phyloP scores from a whole-genome alignment of 352 stramenopile species.

The Pythium rishiriense region DNA sequence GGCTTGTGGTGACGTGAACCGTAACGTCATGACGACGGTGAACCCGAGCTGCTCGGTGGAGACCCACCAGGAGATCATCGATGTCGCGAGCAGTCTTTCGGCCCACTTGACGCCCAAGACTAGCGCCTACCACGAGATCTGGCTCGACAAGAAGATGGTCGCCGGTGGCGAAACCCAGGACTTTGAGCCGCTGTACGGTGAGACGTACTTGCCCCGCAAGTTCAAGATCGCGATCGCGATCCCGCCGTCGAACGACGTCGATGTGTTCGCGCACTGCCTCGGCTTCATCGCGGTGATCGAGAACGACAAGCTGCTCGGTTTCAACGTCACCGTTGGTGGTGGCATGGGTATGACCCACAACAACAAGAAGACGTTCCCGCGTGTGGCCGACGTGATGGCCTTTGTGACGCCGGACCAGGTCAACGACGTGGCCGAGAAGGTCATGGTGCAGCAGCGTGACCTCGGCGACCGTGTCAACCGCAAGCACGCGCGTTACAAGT shows the following conservation, averaged over 20 bases:
- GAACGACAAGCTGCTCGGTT: slow-evolving; percentile 84
- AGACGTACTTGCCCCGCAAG: slow-evolving; percentile 97
- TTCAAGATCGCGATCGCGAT: slow-evolving; percentile 99
- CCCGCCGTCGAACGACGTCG: slow-evolving; percentile 96
- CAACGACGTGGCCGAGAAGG: slow-evolving; percentile 90
- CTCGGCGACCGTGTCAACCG: slow-evolving; percentile 96
- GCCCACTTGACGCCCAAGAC: slow-evolving; percentile 94
- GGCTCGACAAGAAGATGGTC: slow-evolving; percentile 97
- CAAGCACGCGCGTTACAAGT: slow-evolving; percentile 98
- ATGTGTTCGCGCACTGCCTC: slow-evolving; percentile 98
- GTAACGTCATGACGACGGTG: slow-evolving; percentile 96
- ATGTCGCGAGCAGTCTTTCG: slow-evolving; percentile 88
- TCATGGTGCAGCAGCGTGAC: slow-evolving; percentile 95
- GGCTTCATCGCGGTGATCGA: slow-evolving; percentile 94
- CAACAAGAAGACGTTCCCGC: slow-evolving; percentile 97
- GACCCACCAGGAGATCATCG: slow-evolving; percentile 84
- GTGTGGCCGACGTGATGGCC: slow-evolving; percentile 94
- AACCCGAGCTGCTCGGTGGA: slow-evolving; percentile 88
- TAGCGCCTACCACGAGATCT: slow-evolving; percentile 96
- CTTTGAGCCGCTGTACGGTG: slow-evolving; percentile 98
- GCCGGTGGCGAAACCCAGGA: slow-evolving; percentile 90
- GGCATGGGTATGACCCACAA: slow-evolving; percentile 98
- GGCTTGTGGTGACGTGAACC: slow-evolving; percentile 96
- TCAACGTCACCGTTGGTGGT: slow-evolving; percentile 97
- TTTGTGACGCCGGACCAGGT: slow-evolving; percentile 94